A percentile compares a stretch with the other conserved stretches of the same genome.
Conservation (phyloP, 2,329 filamentous ascomycete genomes). For the Sordariomycetes sp. region DNA sequence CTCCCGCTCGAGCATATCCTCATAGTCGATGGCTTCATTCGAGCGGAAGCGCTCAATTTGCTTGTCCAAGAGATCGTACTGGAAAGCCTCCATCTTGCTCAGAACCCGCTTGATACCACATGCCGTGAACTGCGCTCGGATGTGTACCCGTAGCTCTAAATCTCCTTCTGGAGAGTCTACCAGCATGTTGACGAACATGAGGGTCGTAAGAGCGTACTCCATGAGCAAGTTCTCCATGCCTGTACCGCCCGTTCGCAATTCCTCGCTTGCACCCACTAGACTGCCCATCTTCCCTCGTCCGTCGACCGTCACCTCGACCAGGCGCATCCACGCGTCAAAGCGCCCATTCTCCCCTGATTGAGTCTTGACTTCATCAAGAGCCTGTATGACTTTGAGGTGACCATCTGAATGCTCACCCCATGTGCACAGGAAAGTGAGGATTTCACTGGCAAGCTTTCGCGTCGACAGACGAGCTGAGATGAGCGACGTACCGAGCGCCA, state of each 20-base stretch:
- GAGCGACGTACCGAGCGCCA: constrained; percentile 77
- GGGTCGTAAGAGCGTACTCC: constrained; percentile 94
- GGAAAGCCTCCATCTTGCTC: constrained; percentile 95
- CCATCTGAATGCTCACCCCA: constrained; percentile 79
- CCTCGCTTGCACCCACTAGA: constrained; percentile 90
- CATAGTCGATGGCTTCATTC: constrained; percentile 96
- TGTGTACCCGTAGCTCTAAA: constrained; percentile 84
- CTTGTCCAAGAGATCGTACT: constrained; percentile 97
- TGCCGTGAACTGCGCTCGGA: constrained; percentile 89
- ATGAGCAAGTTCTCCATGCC: constrained; percentile 98
- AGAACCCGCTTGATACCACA: constrained; percentile 92
- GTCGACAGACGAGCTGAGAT: constrained; percentile 86
- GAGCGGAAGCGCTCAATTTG: constrained; percentile 89
- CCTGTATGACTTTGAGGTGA: constrained; percentile 87
- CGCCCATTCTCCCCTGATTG: constrained; percentile 86
- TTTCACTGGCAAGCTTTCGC: constrained; percentile 89
- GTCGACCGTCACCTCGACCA: constrained; percentile 94
- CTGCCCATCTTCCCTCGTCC: constrained; percentile 98
- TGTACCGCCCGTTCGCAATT: constrained; percentile 89
- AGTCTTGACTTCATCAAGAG: constrained; percentile 83
- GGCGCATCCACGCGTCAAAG: constrained; percentile 97
- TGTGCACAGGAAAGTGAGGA: constrained; percentile 91
- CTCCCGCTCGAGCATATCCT: constrained; percentile 89
- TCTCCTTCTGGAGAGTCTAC: constrained; percentile 86
- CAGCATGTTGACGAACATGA: constrained; percentile 94